Conservation (phyloP, 108 stramenopile genomes). For the Bacterosira constricta region DNA sequence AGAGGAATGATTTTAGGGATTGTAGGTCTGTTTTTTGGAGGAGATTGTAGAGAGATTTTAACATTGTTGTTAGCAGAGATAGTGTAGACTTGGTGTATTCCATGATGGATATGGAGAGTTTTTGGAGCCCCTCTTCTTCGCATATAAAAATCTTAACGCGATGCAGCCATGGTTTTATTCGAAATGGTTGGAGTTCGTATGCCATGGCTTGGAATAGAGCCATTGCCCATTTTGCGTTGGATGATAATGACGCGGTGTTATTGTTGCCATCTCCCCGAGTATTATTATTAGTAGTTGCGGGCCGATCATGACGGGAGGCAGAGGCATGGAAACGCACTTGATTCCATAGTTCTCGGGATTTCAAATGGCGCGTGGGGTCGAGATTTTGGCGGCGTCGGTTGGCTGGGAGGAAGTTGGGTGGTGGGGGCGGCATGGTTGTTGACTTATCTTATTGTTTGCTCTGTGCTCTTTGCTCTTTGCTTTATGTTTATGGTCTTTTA, state of each 20-base stretch:
- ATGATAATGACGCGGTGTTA: too few species aligned
- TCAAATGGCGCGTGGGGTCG: slow-evolving; percentile 26
- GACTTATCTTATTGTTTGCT: too few species aligned
- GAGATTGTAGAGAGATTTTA: slow-evolving; percentile 32
- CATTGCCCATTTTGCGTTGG: too few species aligned
- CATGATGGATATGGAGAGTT: neutral
- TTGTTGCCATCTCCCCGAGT: too few species aligned
- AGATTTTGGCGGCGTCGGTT: slow-evolving; percentile 5
- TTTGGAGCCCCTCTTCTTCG: slow-evolving; percentile 18
- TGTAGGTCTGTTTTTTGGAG: slow-evolving; percentile 12
- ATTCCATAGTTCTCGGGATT: slow-evolving; percentile 33
- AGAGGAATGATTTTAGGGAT: slow-evolving; percentile 12
- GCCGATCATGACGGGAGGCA: neutral
- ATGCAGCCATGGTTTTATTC: slow-evolving; percentile 36
- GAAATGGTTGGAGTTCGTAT: slow-evolving; percentile 81
- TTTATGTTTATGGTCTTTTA: too few species aligned
- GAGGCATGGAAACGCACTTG: slow-evolving; percentile 28
- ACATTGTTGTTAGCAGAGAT: slow-evolving; percentile 7
- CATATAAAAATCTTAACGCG: neutral
- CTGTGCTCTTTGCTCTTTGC: too few species aligned
- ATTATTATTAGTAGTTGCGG: too few species aligned
- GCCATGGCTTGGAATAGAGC: slow-evolving; percentile 50
- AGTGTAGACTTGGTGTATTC: neutral
- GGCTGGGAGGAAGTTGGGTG: too few species aligned
- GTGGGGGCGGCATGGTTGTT: neutral